Conservation (phyloP, 2,329 filamentous ascomycete species). For the Stachybotrys echinatus region DNA sequence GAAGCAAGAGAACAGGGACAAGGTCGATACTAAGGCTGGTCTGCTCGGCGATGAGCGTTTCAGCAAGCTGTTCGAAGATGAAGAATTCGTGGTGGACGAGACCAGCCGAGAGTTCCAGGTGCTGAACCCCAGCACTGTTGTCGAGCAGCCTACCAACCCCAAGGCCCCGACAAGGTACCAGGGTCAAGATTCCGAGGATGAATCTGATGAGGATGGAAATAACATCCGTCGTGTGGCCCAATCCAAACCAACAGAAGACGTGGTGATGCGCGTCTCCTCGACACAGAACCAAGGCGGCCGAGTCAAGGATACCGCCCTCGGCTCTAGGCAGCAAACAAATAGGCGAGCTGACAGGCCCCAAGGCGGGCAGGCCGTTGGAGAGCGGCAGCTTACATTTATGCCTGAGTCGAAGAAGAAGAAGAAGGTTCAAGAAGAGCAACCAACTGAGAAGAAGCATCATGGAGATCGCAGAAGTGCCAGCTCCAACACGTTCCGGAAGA, state of each 20-base stretch:
- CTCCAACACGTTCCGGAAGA: constrained; percentile 66
- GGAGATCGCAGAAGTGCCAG: constrained; percentile 64
- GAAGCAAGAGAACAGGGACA: constrained; percentile 54
- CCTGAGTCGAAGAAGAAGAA: constrained; percentile 52
- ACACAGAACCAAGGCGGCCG: constrained; percentile 56
- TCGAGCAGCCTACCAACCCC: constrained; percentile 25
- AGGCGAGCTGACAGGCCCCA: constrained; percentile 39
- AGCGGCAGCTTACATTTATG: constrained; percentile 68
- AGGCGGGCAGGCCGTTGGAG: constrained; percentile 49
- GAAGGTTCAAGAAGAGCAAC: constrained; percentile 26
- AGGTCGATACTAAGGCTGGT: constrained; percentile 54
- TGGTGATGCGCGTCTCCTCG: constrained; percentile 65
- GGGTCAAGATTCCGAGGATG: constrained; percentile 36
- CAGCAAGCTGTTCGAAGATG: constrained; percentile 81
- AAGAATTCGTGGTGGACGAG: constrained; percentile 90
- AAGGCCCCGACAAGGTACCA: constrained; percentile 32
- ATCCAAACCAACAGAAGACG: constrained; percentile 26
- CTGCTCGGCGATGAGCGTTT: constrained; percentile 84
- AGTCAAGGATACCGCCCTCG: constrained; percentile 50
- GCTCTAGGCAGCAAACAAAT: constrained; percentile 47
- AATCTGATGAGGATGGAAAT: constrained; percentile 36
- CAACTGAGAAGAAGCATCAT: constrained; percentile 24
- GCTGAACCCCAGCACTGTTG: constrained; percentile 80
- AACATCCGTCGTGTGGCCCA: constrained; percentile 15
- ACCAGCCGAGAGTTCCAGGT: constrained; percentile 78